Evolutionary conservation across 2,329 filamentous ascomycete species (phyloP).

Genomic region (Westerdykella ornata): DNA sequence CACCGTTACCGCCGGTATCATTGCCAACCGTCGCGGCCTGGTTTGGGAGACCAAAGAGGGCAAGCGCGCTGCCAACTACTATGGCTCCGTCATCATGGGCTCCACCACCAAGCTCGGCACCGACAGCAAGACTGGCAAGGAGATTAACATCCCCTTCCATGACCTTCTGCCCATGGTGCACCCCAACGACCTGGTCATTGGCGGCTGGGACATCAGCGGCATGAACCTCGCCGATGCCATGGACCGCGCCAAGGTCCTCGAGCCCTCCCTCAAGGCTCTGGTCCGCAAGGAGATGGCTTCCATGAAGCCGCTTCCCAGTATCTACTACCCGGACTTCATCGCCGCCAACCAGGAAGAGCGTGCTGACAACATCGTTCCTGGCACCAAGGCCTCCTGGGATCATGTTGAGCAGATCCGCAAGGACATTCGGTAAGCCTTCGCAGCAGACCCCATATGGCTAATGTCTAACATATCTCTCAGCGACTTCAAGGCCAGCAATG

Average conservation of each 20-base stretch:
- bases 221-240: slow-evolving; percentile 86
- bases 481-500: slow-evolving; percentile 81
- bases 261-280: slow-evolving; percentile 84
- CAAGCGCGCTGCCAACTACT: slow-evolving; percentile 83
- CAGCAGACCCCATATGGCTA: neutral
- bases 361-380: slow-evolving; percentile 82
- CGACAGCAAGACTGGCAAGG: slow-evolving; percentile 72
- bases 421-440: slow-evolving; percentile 65
- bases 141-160: slow-evolving; percentile 95
- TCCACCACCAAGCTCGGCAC: slow-evolving; percentile 96
- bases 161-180: slow-evolving; percentile 93
- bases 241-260: slow-evolving; percentile 91
- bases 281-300: slow-evolving; percentile 88
- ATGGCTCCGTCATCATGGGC: slow-evolving; percentile 93
- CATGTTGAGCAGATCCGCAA: slow-evolving; percentile 90
- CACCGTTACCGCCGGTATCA: slow-evolving; percentile 92
- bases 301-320: slow-evolving; percentile 83
- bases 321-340: slow-evolving; percentile 99
- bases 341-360: slow-evolving; percentile 96
- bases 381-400: slow-evolving; percentile 73
- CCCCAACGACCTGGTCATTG: slow-evolving; percentile 89
- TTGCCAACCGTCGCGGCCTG: slow-evolving; percentile 84
- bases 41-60: slow-evolving; percentile 94
- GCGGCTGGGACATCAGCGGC: slow-evolving; percentile 94
- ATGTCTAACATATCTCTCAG: slow-evolving; percentile 36